Conservation (phyloP, 495 filamentous ascomycete genomes). For the Parachaetomium inaequale region DNA sequence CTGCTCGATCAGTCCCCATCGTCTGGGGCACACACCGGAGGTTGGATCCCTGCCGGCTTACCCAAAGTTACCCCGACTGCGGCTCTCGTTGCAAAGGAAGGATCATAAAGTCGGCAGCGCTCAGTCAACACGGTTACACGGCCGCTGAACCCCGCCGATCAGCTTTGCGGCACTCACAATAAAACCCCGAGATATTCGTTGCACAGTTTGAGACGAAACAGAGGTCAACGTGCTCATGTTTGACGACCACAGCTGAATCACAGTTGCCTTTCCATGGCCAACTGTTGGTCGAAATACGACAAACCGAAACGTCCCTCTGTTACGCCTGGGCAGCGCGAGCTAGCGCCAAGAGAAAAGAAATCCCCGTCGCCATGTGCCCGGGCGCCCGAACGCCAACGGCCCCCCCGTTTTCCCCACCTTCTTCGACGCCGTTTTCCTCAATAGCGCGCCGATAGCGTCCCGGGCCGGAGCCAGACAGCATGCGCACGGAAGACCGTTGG, state of each 20-base stretch:
- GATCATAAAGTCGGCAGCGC: background rate
- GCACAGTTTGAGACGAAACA: background rate
- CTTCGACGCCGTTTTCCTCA: constrained; percentile 1
- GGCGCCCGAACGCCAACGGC: background rate
- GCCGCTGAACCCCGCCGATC: background rate
- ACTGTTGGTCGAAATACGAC: background rate
- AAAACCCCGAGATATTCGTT: background rate
- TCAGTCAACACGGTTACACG: background rate
- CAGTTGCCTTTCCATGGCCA: background rate
- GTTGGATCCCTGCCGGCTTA: background rate
- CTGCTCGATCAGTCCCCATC: background rate
- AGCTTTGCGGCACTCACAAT: background rate
- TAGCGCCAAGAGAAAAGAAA: background rate
- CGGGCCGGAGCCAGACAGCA: constrained; percentile 6
- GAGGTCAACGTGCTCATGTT: background rate
- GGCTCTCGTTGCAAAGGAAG: background rate
- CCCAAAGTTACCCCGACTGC: background rate
- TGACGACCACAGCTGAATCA: background rate
- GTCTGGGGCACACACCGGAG: background rate
- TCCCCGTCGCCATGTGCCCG: constrained; percentile 18
- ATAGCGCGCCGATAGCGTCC: constrained; percentile 16
- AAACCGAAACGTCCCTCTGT: background rate
- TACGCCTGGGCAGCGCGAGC: background rate
- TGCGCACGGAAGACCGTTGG: constrained; percentile 6
- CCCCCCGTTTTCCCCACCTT: background rate